Conservation (phyloP, 495 filamentous ascomycete species). For the Penicillium macrosclerotiorum region DNA sequence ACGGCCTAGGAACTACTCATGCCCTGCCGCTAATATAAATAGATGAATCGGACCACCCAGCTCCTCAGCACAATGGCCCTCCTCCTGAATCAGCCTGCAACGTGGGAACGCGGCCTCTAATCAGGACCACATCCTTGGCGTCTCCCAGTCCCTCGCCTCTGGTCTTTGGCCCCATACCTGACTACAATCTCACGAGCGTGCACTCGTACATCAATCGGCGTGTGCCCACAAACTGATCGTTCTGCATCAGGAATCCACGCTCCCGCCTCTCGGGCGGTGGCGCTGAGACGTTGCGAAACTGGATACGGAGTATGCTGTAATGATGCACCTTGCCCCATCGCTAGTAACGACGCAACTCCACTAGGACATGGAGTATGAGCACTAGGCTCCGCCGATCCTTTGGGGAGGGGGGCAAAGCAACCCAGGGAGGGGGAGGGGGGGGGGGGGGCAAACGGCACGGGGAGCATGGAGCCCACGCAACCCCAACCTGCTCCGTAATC, state of each 20-base stretch:
- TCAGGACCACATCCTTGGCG: background rate
- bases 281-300: slow-evolving; percentile 4
- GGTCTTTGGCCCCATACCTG: too few relatives aligned
- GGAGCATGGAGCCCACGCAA: background rate
- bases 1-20: too few relatives aligned
- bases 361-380: slow-evolving; percentile 8
- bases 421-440: background rate
- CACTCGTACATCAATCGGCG: too few relatives aligned
- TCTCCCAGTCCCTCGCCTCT: too few relatives aligned
- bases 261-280: background rate
- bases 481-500: background rate
- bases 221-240: too few relatives aligned
- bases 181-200: too few relatives aligned
- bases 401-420: background rate
- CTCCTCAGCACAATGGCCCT: background rate
- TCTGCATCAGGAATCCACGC: too few relatives aligned
- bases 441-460: background rate
- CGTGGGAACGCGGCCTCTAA: background rate
- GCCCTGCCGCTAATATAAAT: too few relatives aligned
- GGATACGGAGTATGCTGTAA: too few relatives aligned
- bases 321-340: too few relatives aligned
- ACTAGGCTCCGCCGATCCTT: slow-evolving; percentile 9
- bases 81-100: background rate
- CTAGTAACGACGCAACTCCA: too few relatives aligned
- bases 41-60: too few relatives aligned